Evolutionary conservation across 2,329 filamentous ascomycete genomes (phyloP).

Genomic region (Exophiala viscosa): DNA sequence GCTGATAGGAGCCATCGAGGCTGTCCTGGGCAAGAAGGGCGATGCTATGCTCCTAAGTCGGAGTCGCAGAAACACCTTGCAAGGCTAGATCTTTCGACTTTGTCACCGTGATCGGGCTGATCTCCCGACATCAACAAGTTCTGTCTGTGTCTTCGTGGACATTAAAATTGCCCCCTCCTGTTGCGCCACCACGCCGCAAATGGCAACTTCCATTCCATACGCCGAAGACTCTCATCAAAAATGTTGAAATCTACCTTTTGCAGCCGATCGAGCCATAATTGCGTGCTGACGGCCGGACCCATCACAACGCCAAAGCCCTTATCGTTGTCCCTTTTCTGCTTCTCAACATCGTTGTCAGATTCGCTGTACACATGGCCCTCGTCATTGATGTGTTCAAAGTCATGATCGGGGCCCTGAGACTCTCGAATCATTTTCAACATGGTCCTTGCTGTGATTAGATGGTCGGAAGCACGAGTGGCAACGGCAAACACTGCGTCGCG

Average conservation of each 20-base stretch:
- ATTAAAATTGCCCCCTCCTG: slow-evolving; percentile 49
- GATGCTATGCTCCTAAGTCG: slow-evolving; percentile 47
- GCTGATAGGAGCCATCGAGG: slow-evolving; percentile 70
- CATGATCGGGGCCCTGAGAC: slow-evolving; percentile 73
- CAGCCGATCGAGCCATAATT: slow-evolving; percentile 72
- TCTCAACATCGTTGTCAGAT: slow-evolving; percentile 37
- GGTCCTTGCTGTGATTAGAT: slow-evolving; percentile 86
- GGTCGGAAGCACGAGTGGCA: slow-evolving; percentile 90
- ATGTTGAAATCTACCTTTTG: slow-evolving; percentile 83
- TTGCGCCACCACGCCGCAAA: slow-evolving; percentile 69
- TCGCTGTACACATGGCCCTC: slow-evolving; percentile 57
- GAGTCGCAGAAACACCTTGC: slow-evolving; percentile 60
- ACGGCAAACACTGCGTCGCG: slow-evolving; percentile 88
- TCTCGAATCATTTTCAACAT: slow-evolving; percentile 79
- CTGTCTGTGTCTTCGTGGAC: too few species aligned
- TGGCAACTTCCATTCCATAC: slow-evolving; percentile 77
- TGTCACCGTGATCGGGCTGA: too few species aligned
- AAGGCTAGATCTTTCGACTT: too few species aligned
- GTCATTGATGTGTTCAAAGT: slow-evolving; percentile 82
- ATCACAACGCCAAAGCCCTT: slow-evolving; percentile 67
- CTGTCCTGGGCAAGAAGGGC: slow-evolving; percentile 65
- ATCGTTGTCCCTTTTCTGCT: slow-evolving; percentile 50
- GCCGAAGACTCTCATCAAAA: slow-evolving; percentile 60
- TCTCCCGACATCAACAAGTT: too few species aligned
- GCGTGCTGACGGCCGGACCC: slow-evolving; percentile 67